Conservation (phyloP, 306 rosid genomes). For the Prunus mira region DNA sequence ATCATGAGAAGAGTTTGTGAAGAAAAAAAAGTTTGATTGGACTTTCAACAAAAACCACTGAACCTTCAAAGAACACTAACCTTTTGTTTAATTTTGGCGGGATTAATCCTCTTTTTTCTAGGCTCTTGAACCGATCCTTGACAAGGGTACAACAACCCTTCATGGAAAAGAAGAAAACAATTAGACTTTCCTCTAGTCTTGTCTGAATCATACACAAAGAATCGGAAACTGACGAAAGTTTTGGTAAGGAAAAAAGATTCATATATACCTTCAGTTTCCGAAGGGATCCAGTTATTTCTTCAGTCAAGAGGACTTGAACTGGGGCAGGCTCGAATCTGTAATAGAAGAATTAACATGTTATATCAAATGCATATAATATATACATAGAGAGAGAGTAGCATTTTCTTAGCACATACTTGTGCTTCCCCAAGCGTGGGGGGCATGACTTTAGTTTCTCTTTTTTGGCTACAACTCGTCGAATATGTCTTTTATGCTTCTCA, state of each 20-base stretch:
- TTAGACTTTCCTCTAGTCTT: constrained; percentile 4
- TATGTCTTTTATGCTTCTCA: constrained; percentile 55
- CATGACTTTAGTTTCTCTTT: constrained; percentile 64
- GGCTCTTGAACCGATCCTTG: constrained; percentile 81
- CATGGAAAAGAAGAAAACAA: constrained; percentile 19
- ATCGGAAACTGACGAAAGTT: neutral
- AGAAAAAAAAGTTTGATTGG: neutral
- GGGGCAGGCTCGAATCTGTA: constrained; percentile 87
- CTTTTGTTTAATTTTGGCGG: constrained; percentile 56
- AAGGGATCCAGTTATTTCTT: constrained; percentile 85
- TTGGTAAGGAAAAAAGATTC: neutral
- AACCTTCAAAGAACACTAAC: constrained; percentile 33
- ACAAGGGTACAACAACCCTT: constrained; percentile 84
- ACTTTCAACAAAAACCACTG: neutral
- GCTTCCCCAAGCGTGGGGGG: constrained; percentile 84
- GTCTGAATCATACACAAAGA: neutral
- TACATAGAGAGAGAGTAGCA: neutral
- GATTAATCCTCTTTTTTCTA: constrained; percentile 86
- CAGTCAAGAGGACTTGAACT: constrained; percentile 77
- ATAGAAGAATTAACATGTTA: neutral
- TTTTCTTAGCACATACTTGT: constrained; percentile 54
- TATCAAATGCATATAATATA: neutral
- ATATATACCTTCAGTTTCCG: constrained; percentile 72
- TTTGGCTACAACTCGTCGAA: constrained; percentile 66
- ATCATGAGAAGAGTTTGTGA: too few species aligned